A percentile compares a stretch with the other conserved stretches of the same genome.
These are phyloP conservation scores for Porphyrellus cyaneotinctus DNA, from an alignment of 768 basidiomycete species.

Conservation along the genomic window DNA sequence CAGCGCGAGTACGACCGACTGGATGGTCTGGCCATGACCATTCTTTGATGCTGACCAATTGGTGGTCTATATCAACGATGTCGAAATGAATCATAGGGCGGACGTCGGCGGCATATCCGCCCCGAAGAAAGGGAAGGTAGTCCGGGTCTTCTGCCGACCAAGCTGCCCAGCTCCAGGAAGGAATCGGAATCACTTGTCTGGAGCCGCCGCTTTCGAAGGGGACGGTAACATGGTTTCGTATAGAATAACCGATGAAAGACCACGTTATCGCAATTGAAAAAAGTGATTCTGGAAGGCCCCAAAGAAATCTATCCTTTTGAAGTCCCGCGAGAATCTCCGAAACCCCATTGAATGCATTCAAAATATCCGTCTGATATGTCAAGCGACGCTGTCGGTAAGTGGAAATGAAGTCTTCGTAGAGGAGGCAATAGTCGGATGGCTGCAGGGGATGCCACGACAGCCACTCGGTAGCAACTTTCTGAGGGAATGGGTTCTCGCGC, in stretches of 20 bases:
- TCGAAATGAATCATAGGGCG: slow-evolving; percentile 6
- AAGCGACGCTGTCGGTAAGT: not conserved
- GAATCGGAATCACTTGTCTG: slow-evolving; percentile 1
- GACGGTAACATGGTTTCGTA: not conserved
- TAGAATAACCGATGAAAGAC: not conserved
- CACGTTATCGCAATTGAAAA: not conserved
- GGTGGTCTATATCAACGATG: slow-evolving; percentile 1
- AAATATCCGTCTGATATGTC: not conserved
- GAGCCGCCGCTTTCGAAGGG: not conserved
- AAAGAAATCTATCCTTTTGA: slow-evolving; percentile 12
- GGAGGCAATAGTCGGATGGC: not conserved
- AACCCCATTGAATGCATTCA: slow-evolving; percentile 3
- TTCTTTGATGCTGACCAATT: not conserved
- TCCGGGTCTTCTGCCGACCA: not conserved
- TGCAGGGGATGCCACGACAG: not conserved
- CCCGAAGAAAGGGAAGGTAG: not conserved
- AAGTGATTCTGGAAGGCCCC: slow-evolving; percentile 14
- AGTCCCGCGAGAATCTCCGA: slow-evolving; percentile 7
- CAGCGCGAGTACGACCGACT: not conserved
- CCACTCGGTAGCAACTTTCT: not conserved
- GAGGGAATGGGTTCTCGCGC: not conserved
- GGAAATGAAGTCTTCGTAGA: not conserved
- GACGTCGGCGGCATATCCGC: not conserved
- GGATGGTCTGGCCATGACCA: not conserved
- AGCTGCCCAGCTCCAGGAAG: slow-evolving; percentile 18